Base-by-base conservation (phyloP, 257 asterid species). In the Nicotiana paniculata region DNA sequence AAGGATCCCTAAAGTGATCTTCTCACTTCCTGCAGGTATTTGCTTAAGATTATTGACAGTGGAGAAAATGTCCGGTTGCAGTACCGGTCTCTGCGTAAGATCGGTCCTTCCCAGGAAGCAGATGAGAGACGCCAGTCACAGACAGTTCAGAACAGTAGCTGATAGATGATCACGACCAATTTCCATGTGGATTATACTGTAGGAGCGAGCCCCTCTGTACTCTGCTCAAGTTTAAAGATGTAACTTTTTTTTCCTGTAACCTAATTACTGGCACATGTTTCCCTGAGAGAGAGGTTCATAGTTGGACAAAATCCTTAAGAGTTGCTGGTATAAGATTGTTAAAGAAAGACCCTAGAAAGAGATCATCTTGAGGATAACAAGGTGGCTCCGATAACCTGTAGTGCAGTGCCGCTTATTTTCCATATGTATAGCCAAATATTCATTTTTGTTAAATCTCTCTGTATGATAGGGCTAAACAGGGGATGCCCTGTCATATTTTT, bases 41-140 rank as follows among this genome's bases (percentile, higher is more conserved):
- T 94, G 90, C 99, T 96, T 63, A 93, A 87, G 89, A 90, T 90
- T 66, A 81, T 91, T 65, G 99, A 87, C 77, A 94, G 93, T 39
- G 98, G 97, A 74, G 99, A 94, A 88, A 93, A 89, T 80, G 91
- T 96, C 17, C 93, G 99, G 74, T 74, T 96, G 77, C 99, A 96
- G 57, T 94, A 96, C 82, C 98, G 98, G 72, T 94, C 98, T 74
- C 90, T 96, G 82, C 90, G 93, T 86, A 96, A 91, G 85, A 79
- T 89, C 17, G 85, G 83, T 35, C 63, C 86, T 63, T 82, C 97
- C 80, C 88, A 85, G 72, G 93, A 88, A 76, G 82, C 90, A 9
- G 96, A 89, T 62, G 90, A 90, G 80, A 88, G 91, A 63, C 80
- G 90, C 81, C 83, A 61, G 62, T 81, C 92, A 4, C 93, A 87